phyloP scores from a whole-genome alignment of 2,329 filamentous ascomycete genomes.

The Parastagonospora nodorum region DNA sequence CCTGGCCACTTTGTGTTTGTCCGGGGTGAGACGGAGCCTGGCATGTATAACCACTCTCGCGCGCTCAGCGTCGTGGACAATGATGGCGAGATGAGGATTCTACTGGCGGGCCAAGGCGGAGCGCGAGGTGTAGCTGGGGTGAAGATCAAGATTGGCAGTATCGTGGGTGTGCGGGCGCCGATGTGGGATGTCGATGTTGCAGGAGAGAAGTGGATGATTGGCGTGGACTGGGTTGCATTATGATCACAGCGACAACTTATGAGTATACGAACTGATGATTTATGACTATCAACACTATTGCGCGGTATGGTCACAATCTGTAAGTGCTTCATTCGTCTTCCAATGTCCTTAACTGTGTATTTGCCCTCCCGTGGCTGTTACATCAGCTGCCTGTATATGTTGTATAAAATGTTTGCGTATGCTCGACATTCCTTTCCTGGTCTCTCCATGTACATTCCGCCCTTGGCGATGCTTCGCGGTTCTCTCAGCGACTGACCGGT shows the following conservation, averaged over 20 bases:
- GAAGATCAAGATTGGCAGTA: slow-evolving; percentile 25
- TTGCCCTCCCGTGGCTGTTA: no score
- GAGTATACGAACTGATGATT: background rate
- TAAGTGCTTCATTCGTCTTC: no score
- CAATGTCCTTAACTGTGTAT: no score
- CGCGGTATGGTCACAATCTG: no score
- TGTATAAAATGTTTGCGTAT: no score
- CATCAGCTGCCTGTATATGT: no score
- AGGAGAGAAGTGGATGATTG: slow-evolving; percentile 45
- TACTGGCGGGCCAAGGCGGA: slow-evolving; percentile 38
- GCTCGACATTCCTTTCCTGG: no score
- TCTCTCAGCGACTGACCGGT: no score
- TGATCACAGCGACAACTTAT: slow-evolving; percentile 5
- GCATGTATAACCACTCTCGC: slow-evolving; percentile 19
- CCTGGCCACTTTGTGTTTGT: slow-evolving; percentile 30
- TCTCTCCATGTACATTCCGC: no score
- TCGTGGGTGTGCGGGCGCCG: slow-evolving; percentile 47
- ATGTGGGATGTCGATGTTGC: slow-evolving; percentile 49
- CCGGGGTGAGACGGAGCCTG: slow-evolving; percentile 17
- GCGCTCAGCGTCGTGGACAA: background rate
- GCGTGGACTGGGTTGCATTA: slow-evolving; percentile 49
- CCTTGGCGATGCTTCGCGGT: no score
- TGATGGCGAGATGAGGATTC: slow-evolving; percentile 14
- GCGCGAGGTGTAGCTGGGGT: slow-evolving; percentile 21
- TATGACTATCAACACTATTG: slow-evolving; percentile 7